A percentile compares a stretch with the other conserved stretches of the same genome.
Conservation (phyloP, 2,329 filamentous ascomycete genomes). For the Aureobasidium sp. region DNA sequence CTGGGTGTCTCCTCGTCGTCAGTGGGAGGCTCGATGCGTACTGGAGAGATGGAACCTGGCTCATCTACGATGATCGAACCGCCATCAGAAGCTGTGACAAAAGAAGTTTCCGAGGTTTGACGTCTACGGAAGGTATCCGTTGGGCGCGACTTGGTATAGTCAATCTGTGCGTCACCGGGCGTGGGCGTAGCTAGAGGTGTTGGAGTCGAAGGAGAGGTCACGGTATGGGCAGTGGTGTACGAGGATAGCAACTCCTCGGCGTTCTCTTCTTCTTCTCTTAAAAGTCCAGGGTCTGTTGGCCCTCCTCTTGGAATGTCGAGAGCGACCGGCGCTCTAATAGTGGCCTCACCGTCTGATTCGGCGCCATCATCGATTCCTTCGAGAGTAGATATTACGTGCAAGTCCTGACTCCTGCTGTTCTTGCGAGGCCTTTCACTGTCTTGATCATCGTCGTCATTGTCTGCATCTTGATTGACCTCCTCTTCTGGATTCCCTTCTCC, state of each 20-base stretch:
- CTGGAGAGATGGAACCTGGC: background rate
- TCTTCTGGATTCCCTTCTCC: slow-evolving; percentile 12
- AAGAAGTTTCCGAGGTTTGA: slow-evolving; percentile 6
- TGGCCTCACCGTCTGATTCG: slow-evolving; percentile 20
- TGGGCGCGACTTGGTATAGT: background rate
- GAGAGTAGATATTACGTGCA: background rate
- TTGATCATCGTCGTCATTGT: slow-evolving; percentile 22
- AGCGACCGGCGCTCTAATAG: slow-evolving; percentile 24
- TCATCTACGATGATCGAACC: slow-evolving; percentile 9
- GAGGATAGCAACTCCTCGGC: slow-evolving; percentile 15
- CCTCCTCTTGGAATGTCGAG: slow-evolving; percentile 26
- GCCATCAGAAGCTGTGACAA: slow-evolving; percentile 10
- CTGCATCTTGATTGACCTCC: slow-evolving; percentile 22
- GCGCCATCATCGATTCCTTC: slow-evolving; percentile 17
- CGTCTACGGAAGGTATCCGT: slow-evolving; percentile 5
- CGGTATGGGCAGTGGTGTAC: slow-evolving; percentile 10
- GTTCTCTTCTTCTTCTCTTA: slow-evolving; percentile 13
- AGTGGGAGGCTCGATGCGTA: background rate
- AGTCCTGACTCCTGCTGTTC: background rate
- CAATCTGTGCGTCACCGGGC: background rate
- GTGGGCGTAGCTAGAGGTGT: background rate
- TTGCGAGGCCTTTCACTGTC: background rate
- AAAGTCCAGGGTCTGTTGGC: slow-evolving; percentile 1
- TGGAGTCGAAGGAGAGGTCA: background rate
- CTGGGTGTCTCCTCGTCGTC: background rate